Evolutionary conservation across 1,284 basidiomycete species (phyloP).

Genomic region (Boletus smithii): DNA sequence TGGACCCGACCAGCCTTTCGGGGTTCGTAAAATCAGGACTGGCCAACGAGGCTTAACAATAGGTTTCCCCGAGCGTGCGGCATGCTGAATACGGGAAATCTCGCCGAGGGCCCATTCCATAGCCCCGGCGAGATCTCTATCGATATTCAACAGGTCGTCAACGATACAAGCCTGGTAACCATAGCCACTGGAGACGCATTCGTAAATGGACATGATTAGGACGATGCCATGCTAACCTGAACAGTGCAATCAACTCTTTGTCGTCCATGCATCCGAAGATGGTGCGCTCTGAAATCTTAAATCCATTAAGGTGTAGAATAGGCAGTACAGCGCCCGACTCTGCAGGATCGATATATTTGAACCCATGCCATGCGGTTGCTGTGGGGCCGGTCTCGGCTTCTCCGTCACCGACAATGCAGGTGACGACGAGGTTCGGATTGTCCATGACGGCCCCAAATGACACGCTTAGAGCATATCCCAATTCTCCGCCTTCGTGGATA

Average conservation of each 20-base stretch:
- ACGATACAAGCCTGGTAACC: conserved; percentile 87
- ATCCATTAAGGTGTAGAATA: conserved; percentile 81
- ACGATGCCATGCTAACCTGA: conserved; percentile 33
- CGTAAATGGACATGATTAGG: neutral
- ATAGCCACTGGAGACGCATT: conserved; percentile 53
- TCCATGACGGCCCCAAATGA: conserved; percentile 88
- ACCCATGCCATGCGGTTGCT: conserved; percentile 79
- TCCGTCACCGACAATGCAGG: conserved; percentile 82
- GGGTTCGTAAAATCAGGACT: conserved; percentile 77
- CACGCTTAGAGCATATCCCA: conserved; percentile 84
- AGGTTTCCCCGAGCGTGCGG: conserved; percentile 71
- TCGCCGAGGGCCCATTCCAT: conserved; percentile 81
- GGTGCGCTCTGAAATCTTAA: conserved; percentile 86
- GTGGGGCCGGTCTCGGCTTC: conserved; percentile 87
- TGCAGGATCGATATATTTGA: conserved; percentile 89
- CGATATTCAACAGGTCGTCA: conserved; percentile 63
- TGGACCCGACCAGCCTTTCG: conserved; percentile 77
- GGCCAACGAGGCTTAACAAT: conserved; percentile 86
- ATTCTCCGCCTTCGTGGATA: conserved; percentile 89
- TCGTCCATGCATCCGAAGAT: conserved; percentile 90
- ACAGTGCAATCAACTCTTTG: conserved; percentile 70
- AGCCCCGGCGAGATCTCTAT: conserved; percentile 71
- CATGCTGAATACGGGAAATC: conserved; percentile 74
- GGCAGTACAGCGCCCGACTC: conserved; percentile 87
- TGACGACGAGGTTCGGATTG: conserved; percentile 77